Evolutionary conservation across 768 basidiomycete species (phyloP), one percentile per base, ranked within the genome.

Genomic region (Imleria badia): DNA sequence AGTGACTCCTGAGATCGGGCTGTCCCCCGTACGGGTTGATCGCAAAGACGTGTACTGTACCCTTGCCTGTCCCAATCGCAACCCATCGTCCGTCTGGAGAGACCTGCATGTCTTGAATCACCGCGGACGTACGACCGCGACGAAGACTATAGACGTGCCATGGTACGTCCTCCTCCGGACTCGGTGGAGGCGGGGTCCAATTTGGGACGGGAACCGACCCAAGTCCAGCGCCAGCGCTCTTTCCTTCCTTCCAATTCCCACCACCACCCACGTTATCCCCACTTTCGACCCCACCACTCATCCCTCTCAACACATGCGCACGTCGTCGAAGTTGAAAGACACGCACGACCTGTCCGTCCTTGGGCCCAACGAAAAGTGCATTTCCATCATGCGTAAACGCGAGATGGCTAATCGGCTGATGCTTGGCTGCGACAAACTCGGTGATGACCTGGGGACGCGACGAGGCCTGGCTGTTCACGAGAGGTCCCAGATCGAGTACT

Each of bases 1-100:
- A 60, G 70, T 89, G 85, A 45, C 87, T 85, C 33, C 68, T 67
- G 31, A 81, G 70, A 71, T 91, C 85, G 2, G 86, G 75, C 33
- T 75, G 75, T 5, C 91, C 87, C 1, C 89, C 91, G 54, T 85
- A 85, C 5, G 89, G 89, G 66, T 91, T 88, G 9, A 85, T 75
- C 9, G 86, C 81, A 64, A 91, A 93, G 1, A 92, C 72, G 70
- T 93, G 89, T 20, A 85, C 70, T 0, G 83, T 87, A 52, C 83
- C 68, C 60, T 84, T 84, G 64, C 74, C 63, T 36, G 86, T 90
- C n/a, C 78, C 81, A 34, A 91, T 69, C 3, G 82, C 89, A 17
- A 84, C 68, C 87, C 87, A 92, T 34, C 85, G 69, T 14, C 84
- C 85, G 61, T 86, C 85, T 3, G 66, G 57, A 39, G 70, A 66